Evolutionary conservation across 208 protist genomes (phyloP).

Genomic region (Crithidia thermophila): DNA sequence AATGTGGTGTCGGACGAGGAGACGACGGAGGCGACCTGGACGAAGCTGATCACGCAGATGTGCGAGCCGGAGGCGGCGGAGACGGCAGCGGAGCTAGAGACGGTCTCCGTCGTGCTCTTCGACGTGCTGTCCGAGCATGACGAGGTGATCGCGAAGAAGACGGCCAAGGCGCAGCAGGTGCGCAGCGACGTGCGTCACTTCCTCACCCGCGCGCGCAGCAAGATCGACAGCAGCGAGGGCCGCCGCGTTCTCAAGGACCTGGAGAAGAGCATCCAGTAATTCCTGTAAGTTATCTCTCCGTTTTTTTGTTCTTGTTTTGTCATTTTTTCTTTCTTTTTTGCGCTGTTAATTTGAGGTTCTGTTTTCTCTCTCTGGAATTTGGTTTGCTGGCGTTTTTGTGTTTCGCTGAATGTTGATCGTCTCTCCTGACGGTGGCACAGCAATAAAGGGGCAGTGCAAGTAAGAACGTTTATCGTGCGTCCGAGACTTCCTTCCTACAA

Average conservation of each 20-base stretch:
- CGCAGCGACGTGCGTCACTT: constrained; percentile 62
- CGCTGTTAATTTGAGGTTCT: neutral
- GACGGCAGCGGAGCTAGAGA: constrained; percentile 39
- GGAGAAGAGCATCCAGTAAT: constrained; percentile 78
- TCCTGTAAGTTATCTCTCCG: neutral
- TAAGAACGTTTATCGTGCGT: too few relatives aligned
- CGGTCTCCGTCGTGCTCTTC: constrained; percentile 52
- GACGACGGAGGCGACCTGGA: constrained; percentile 54
- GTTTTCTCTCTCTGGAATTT: neutral
- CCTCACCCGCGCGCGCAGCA: constrained; percentile 29
- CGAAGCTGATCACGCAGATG: constrained; percentile 49
- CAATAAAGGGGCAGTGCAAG: too few relatives aligned
- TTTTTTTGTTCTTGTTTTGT: constrained; percentile 7
- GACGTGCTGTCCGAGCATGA: constrained; percentile 79
- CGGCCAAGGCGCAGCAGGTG: constrained; percentile 48
- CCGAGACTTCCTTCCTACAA: too few relatives aligned
- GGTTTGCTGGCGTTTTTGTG: neutral
- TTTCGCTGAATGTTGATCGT: neutral
- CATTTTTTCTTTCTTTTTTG: constrained; percentile 5
- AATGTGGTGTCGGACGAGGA: constrained; percentile 43
- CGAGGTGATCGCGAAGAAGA: constrained; percentile 38
- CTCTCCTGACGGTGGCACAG: neutral
- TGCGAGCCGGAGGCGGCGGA: constrained; percentile 31
- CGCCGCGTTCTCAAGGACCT: constrained; percentile 56
- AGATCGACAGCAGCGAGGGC: constrained; percentile 36